These are phyloP conservation scores for Cutaneotrichosporon spelunceum DNA, from an alignment of 1,284 basidiomycete species.

Conservation along the genomic window DNA sequence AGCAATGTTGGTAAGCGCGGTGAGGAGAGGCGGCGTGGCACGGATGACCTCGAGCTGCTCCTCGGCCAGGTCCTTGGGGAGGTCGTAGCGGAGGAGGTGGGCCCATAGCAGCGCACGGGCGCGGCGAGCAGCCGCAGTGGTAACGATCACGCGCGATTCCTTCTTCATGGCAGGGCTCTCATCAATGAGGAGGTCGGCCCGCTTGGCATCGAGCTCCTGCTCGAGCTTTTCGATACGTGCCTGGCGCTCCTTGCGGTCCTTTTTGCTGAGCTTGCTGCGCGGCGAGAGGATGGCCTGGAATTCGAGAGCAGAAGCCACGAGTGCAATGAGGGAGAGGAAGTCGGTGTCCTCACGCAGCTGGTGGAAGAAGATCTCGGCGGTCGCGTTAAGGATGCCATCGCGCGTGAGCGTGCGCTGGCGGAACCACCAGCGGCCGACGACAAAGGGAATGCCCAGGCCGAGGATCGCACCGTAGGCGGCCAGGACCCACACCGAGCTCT, in stretches of 20 bases:
- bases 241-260: slow-evolving; percentile 50
- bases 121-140: slow-evolving; percentile 50
- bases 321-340: slow-evolving; percentile 69
- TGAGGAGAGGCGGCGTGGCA: slow-evolving; percentile 69
- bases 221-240: slow-evolving; percentile 61
- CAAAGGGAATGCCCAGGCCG: slow-evolving; percentile 76
- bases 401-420: slow-evolving; percentile 86
- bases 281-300: slow-evolving; percentile 51
- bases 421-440: slow-evolving; percentile 99
- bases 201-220: slow-evolving; percentile 56
- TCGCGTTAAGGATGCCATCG: slow-evolving; percentile 79
- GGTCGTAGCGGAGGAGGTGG: slow-evolving; percentile 72
- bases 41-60: slow-evolving; percentile 69
- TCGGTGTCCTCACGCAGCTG: slow-evolving; percentile 73
- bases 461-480: slow-evolving; percentile 82
- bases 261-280: slow-evolving; percentile 43
- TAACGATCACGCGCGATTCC: slow-evolving; percentile 34
- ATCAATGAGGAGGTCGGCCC: slow-evolving; percentile 50
- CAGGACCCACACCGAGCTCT: slow-evolving; percentile 89
- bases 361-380: slow-evolving; percentile 89
- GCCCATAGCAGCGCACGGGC: slow-evolving; percentile 78
- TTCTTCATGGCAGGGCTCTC: slow-evolving; percentile 35
- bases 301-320: slow-evolving; percentile 71
- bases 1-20: slow-evolving; percentile 76
- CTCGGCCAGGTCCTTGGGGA: slow-evolving; percentile 62